A percentile compares a stretch with the other conserved stretches of the same genome.
phyloP scores from a whole-genome alignment of 179 eudicot genomes.

The Camellia oleifera region DNA sequence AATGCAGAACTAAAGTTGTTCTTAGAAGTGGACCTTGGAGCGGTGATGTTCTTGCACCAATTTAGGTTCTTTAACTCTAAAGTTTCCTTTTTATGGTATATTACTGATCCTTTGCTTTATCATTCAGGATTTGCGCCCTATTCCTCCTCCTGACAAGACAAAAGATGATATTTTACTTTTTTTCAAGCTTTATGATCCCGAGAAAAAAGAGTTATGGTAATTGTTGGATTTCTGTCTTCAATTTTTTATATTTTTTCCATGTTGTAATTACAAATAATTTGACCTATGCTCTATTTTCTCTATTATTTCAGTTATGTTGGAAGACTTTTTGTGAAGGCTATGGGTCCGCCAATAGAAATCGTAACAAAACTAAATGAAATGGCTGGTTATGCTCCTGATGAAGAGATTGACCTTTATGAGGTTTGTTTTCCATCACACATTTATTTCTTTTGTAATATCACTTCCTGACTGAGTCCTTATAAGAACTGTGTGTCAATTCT shows the following conservation, averaged over 20 bases:
- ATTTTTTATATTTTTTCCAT: background rate
- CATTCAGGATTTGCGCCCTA: constrained; percentile 62
- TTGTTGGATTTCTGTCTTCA: background rate
- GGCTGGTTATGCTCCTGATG: constrained; percentile 55
- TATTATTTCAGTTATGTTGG: constrained; percentile 44
- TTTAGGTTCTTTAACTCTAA: background rate
- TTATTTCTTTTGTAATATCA: background rate
- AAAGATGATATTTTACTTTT: constrained; percentile 83
- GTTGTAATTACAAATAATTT: background rate
- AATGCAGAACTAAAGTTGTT: constrained; percentile 88
- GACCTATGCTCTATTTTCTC: background rate
- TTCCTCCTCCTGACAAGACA: constrained; percentile 70
- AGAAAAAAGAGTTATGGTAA: constrained; percentile 89
- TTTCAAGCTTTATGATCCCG: constrained; percentile 89
- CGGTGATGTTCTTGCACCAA: constrained; percentile 37
- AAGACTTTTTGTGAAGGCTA: constrained; percentile 58
- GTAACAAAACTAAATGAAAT: constrained; percentile 49
- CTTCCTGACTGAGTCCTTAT: background rate
- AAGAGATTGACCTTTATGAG: constrained; percentile 40
- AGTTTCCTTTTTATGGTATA: background rate
- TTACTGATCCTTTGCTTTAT: background rate
- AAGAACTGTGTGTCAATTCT: background rate
- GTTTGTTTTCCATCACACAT: background rate
- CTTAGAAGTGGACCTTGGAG: constrained; percentile 73
- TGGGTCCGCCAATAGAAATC: constrained; percentile 56